Base-by-base conservation (phyloP, 371 early-diverging fungal genomes). In the Saksenaea vasiformis region DNA sequence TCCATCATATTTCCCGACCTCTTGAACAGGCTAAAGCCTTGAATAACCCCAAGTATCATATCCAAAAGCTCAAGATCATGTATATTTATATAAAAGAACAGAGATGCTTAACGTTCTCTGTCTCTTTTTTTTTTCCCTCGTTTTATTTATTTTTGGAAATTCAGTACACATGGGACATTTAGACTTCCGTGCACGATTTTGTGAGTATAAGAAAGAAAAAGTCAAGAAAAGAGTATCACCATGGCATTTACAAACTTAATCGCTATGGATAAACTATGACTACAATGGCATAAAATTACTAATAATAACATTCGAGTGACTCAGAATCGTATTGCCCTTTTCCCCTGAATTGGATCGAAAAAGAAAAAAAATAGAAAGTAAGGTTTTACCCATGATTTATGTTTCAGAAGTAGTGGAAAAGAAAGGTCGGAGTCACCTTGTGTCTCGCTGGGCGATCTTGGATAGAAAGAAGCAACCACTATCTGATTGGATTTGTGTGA, bases 191-290 rank as follows among this genome's bases (percentile, higher is more conserved):
- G 39, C 39, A 39, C 39, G 43, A n/a, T 47, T 47, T 47, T 47
- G 51, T 47, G 51, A 47, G 51, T 47, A 47, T 47, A 47, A 47
- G 51, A 47, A 47, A 22, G 51, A 47, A 31, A 31, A 31, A 22
- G 44, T 44, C 22, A 11, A 47, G 22, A 22, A 31, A 31, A 31
- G 4, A 7, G 7, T 7, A 31, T 31, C 4, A 31, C 7, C 31
- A 2, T 31, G 31, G 31, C 31, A 31, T 31, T 31, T 31, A 31
- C 7, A 31, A 2, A 31, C 31, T 7, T 7, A 31, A 31, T 31
- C 31, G 31, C 31, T 7, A 31, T 31, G 31, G 31, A 4, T 31
- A 31, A 2, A 7, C 31, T 17, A 41, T 17, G 43, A 41, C 43
- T n/a, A 41, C 43, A 24, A n/a, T 7, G 22, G 22, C 24, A n/a